phyloP scores from a whole-genome alignment of 2,329 filamentous ascomycete species.

The Trichoderma koningii region DNA sequence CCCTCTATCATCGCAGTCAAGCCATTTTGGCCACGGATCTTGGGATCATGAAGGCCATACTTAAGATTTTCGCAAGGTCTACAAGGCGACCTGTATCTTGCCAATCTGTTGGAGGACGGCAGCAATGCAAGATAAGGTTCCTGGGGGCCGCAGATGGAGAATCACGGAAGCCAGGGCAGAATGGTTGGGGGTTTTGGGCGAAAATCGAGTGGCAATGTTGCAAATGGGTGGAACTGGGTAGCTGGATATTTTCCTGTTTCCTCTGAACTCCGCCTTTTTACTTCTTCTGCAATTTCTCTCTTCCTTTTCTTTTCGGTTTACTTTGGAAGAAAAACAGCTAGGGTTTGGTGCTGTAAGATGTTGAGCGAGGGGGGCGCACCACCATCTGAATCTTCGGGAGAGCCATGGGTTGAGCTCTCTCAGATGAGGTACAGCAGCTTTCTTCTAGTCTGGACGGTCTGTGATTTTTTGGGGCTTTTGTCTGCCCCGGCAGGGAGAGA shows the following conservation, averaged over 20 bases:
- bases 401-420: too few relatives aligned
- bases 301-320: neutral
- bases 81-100: neutral
- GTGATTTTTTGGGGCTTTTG: neutral
- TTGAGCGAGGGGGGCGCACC: neutral
- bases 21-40: neutral
- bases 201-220: conserved; percentile 13
- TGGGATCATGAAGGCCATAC: neutral
- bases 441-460: neutral
- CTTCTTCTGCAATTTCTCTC: neutral
- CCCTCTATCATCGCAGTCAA: neutral
- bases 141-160: neutral
- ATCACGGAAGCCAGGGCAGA: neutral
- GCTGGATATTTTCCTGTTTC: conserved; percentile 10
- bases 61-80: neutral
- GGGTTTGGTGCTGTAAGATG: conserved; percentile 8
- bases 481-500: neutral
- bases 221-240: conserved; percentile 11
- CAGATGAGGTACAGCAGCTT: neutral
- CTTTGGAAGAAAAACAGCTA: neutral
- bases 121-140: neutral
- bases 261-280: neutral
- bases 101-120: neutral
- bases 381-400: too few relatives aligned
- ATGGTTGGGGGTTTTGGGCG: neutral